Evolutionary conservation across 2,329 filamentous ascomycete species (phyloP), one percentile per base, ranked within the genome.

Genomic region (Colletotrichum truncatum): DNA sequence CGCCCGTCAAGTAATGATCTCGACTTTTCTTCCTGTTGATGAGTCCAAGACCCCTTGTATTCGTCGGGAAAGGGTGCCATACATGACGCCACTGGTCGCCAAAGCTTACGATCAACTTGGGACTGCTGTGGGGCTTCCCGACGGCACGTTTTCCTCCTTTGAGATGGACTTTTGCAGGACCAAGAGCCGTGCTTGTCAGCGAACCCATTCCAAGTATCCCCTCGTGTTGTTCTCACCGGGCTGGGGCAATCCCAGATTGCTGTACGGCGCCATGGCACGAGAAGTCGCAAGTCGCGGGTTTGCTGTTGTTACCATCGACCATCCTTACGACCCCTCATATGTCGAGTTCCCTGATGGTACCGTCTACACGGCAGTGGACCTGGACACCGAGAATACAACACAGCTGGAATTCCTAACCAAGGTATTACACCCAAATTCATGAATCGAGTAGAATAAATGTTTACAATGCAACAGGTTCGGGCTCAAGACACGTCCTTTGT

Each of bases 221-320:
- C n/a, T 74, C 1, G 36, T 84, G 30, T 56, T 85, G 8, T 78
- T 87, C 43, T 82, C 81, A 0, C 79, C 83, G 1, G 84, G 82
- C 4, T 74, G 79, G 28, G 80, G 79, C 4, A 77, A 77, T 5
- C 79, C 80, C 0, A 75, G 83, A 1, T 70, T 82, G 1, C 46
- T 83, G 1, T 82, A 86, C 68, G 76, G 73, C 4, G 77, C 76
- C 5, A 75, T 81, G 62, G 81, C 82, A 2, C 77, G 77, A 3
- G 78, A 81, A 4, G 73, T 87, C 3, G 81, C 83, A 0, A 82
- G 80, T 14, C 74, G 78, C 6, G 84, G 84, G 0, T 82, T 79
- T 51, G 73, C 78, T 0, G 80, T 87, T 3, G 72, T 84, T 11
- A 73, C 82, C 0, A 72, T 87, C 23, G 85, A 87, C 60, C 84